Evolutionary conservation across 23 red algal species (phyloP), one percentile per base, ranked within the genome.

Genomic region (Gracilariopsis chorda): DNA sequence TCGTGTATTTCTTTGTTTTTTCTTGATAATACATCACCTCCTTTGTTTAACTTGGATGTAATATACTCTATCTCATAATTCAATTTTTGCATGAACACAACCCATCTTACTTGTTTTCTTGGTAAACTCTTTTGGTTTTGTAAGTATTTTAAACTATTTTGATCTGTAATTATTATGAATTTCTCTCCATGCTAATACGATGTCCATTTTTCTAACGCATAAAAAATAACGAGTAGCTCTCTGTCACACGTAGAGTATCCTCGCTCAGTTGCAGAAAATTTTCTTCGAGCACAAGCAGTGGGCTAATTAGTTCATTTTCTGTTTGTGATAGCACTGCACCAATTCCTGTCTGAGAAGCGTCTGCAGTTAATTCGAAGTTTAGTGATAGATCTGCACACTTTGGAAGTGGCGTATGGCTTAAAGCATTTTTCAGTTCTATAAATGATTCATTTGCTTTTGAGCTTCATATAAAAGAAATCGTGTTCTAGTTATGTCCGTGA

Each of bases 221-320:
- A 0, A 28, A 90, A 41, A 37, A 78, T 77, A 46, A 20, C 85
- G n/a, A 78, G 34, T 56, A 90, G 0, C 29, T 90, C 85, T 76
- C 85, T 36, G 23, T 78, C 85, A 40, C 64, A 35, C 30, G 73
- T 78, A 4, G 35, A 27, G 45, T 78, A 78, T 16, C 71, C 70
- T 63, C 78, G 71, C 46, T 76, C 85, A 4, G 81, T 60, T 43
- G 36, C 29, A 30, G 10, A 35, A 29, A 69, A 60, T 52, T 86
- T 86, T 44, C 61, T 91, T 46, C 51, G 80, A 29, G 53, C 46
- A 68, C 35, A 91, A 36, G 87, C 87, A 34, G 68, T 58, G 21
- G 41, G 33, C 87, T 49, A 28, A 32, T 35, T 32, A 71, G 51
- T 32, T 49, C 0, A 36, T 82, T 73, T 52, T 80, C 74, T 12